Evolutionary conservation across 23 red algal genomes (phyloP), one percentile per base, ranked within the genome.

Genomic region (Cyanidiococcus yangmingshanensis): DNA sequence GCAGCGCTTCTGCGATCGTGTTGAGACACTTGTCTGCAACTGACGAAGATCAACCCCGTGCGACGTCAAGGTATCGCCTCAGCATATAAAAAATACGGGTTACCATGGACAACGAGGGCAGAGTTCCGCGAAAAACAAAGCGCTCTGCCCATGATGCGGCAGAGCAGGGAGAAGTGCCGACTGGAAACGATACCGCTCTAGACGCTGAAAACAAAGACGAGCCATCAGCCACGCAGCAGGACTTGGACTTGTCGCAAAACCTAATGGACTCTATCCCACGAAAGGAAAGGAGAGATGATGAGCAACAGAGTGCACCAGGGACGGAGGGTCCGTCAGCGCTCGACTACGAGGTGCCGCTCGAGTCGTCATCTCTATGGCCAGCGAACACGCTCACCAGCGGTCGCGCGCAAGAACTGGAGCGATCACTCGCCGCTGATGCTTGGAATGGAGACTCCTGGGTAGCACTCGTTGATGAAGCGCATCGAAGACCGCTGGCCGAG

Each of bases 381-480:
- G 63, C 7, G n/a, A 71, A 71, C 12, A 68, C 78, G 1, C 39
- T 81, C n/a, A 35, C 54, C 39, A 81, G 45, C 1, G 34, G 45
- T 12, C 59, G 68, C 33, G 38, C 57, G 18, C 7, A 71, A 15
- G 78, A 81, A 25, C 39, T n/a, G 7, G 78, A 81, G 40, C 78
- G 68, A 57, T 36, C 38, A 34, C 40, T 81, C 39, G 36, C 38
- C 29, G 38, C 38, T 32, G 78, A 81, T 34, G 12, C 21, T 1
- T 81, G 78, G 78, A 58, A 81, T 59, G 68, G 45, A 1, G 78
- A 81, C n/a, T 40, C 78, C 39, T 81, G 78, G 78, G 40, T 57
- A 29, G 68, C 78, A 1, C 68, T 57, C 15, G 59, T 81, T 3
- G 68, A 40, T 29, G 78, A 81, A 41, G 78, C 78, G 18, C 78